These are phyloP conservation scores for Cyanodermella asteris DNA, from an alignment of 2,329 filamentous ascomycete genomes.

Conservation along the genomic window DNA sequence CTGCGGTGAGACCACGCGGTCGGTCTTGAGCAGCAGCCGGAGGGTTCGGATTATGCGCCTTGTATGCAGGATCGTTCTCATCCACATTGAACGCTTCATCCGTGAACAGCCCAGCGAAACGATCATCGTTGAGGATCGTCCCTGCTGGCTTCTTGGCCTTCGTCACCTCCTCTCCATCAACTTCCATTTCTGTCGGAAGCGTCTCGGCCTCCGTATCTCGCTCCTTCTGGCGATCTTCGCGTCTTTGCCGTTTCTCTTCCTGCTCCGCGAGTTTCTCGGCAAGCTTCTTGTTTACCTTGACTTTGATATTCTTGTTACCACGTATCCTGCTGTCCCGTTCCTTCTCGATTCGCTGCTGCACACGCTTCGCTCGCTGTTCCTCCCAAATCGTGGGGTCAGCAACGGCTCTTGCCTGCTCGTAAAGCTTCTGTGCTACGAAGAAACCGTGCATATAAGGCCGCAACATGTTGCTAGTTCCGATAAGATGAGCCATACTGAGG, in stretches of 20 bases:
- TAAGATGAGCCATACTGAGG: slow-evolving; percentile 67
- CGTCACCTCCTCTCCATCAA: slow-evolving; percentile 7
- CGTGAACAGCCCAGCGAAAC: slow-evolving; percentile 76
- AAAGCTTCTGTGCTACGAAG: slow-evolving; percentile 85
- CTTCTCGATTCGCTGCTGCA: slow-evolving; percentile 91
- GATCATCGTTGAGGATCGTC: slow-evolving; percentile 57
- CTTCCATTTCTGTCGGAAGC: neutral
- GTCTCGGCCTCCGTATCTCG: too few relatives aligned
- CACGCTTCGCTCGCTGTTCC: slow-evolving; percentile 71
- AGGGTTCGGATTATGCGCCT: slow-evolving; percentile 61
- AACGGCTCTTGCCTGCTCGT: slow-evolving; percentile 84
- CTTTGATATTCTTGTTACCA: slow-evolving; percentile 70
- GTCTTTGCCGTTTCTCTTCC: slow-evolving; percentile 32
- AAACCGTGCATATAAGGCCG: slow-evolving; percentile 98
- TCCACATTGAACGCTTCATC: slow-evolving; percentile 86
- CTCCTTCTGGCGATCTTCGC: too few relatives aligned
- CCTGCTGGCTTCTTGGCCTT: slow-evolving; percentile 15
- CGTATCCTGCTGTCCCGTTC: slow-evolving; percentile 87
- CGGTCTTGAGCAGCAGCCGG: slow-evolving; percentile 11
- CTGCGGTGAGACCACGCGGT: slow-evolving; percentile 35
- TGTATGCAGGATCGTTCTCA: slow-evolving; percentile 71
- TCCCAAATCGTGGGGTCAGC: slow-evolving; percentile 87
- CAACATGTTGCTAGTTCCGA: slow-evolving; percentile 74
- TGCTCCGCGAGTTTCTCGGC: slow-evolving; percentile 39
- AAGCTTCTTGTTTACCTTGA: slow-evolving; percentile 64